Base-by-base conservation (phyloP, 2,329 filamentous ascomycete genomes). In the Anthostomella pinea region DNA sequence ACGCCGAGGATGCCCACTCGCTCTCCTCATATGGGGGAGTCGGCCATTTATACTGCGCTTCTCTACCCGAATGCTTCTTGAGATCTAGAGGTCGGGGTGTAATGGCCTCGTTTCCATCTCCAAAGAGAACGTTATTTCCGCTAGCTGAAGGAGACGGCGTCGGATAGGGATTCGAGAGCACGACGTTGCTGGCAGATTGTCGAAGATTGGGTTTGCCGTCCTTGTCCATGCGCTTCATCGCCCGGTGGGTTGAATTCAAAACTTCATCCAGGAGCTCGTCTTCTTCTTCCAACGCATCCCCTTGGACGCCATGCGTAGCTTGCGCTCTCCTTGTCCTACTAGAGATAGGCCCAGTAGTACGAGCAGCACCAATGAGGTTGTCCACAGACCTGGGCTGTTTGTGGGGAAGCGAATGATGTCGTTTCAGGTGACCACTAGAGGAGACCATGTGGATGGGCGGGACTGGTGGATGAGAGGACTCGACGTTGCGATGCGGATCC, bases 281-380 rank as follows among this genome's bases (percentile, higher is more conserved):
- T 58, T 97, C 91, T 63, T 98, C 93, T 54, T 95, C 90, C 1
- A 93, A 88, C 0, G 90, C 90, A 57, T 98, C 93, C 58, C 97
- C 96, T 45, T 86, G 84, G 31, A 85, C 80, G 4, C 85, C 85
- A 45, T 88, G 83, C 4, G 73, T 69, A 10, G 87, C 82, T 59
- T 94, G 77, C 9, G 87, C 84, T 42, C 88, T 77, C 40, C 91
- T 75, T 10, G 89, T 93, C 44, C 90, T 77, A 60, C 83, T 88
- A 1, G 87, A 89, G 33, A 88, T 75, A 1, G 87, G 85, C 1
- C 76, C 72, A 17, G 63, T 57, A 29, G 60, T 64, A 10, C 78
- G 73, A 26, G 75, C 70, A 3, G 72, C 72, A n/a, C 68, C 69
- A 23, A 74, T 68, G 28, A 81, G 63, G 53, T 81, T 83, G 48